A percentile compares a stretch with the other conserved stretches of the same genome.
Conservation (phyloP, 2,329 filamentous ascomycete genomes). For the Arthrobotrys conoides region DNA sequence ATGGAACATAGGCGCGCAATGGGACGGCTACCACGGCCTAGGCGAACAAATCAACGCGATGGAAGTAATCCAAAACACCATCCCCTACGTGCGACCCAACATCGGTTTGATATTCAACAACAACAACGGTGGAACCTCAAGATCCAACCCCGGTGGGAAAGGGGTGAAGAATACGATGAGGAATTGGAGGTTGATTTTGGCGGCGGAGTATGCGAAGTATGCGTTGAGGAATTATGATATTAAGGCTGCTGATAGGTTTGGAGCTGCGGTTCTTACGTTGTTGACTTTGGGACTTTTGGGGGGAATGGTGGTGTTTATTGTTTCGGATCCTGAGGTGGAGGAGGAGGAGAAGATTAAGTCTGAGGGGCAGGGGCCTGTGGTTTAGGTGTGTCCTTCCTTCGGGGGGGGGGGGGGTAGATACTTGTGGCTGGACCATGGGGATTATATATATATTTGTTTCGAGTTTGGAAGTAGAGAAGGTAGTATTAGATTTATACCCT, state of each 20-base stretch:
- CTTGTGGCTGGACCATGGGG: not conserved
- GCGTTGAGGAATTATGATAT: conserved; percentile 37
- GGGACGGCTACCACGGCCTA: conserved; percentile 74
- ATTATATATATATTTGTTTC: not conserved
- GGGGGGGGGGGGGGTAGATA: no score
- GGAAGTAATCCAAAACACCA: conserved; percentile 74
- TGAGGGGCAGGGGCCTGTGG: not conserved
- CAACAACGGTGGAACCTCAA: conserved; percentile 74
- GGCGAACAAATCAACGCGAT: conserved; percentile 79
- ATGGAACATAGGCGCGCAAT: conserved; percentile 73
- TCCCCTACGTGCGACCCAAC: conserved; percentile 68
- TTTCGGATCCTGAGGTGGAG: not conserved
- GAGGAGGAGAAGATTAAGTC: not conserved
- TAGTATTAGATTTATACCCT: not conserved
- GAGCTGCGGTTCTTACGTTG: conserved; percentile 39
- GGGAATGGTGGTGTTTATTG: not conserved
- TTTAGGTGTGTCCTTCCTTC: not conserved
- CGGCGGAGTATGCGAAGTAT: conserved; percentile 2
- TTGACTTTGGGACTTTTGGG: conserved; percentile 6
- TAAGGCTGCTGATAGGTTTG: conserved; percentile 20
- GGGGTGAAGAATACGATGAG: conserved; percentile 1
- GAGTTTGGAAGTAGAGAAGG: not conserved
- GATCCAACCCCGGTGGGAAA: conserved; percentile 66
- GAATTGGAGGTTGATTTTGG: not conserved
- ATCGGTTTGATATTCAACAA: conserved; percentile 68